Evolutionary conservation across 345 rosid species (phyloP), one percentile per base, ranked within the genome.

Genomic region (Hypericum perforatum): DNA sequence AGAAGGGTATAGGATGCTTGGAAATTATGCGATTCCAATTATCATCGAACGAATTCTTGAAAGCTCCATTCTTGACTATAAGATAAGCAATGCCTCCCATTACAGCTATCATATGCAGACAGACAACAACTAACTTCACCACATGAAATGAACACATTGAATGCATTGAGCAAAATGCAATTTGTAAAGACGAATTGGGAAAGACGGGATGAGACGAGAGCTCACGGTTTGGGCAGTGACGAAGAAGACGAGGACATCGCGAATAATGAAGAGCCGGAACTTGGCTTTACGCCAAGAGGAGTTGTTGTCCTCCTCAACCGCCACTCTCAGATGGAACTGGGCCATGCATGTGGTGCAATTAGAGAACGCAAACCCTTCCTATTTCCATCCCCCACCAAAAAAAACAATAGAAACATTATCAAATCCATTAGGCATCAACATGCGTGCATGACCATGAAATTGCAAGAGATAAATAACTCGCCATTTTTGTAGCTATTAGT

Each of bases 291-390:
- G 92, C 95, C 98, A 87, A 10, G 94, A 75, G n/a, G n/a, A n/a
- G n/a, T n/a, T n/a, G 63, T 75, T 85, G 59, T 81, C 96, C 70
- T 92, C 95, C 67, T 80, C 77, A 7, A 74, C 63, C 41, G 71
- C 79, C 59, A 85, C 82, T 16, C 71, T 84, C 45, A 92, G 82
- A 57, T 85, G 98, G 76, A 78, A 87, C 50, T 79, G 92, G 0
- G 96, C 96, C 75, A 81, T 84, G 60, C 96, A 87, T 37, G 96
- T 87, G 4, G 85, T 81, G 63, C 98, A 91, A 62, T 91, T 96
- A 12, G 95, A 91, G 71, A 91, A 91, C 41, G 95, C 95, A 78
- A 82, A 92, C 32, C 98, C 98, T 80, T 92, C 98, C 89, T 85
- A 57, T n/a, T n/a, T n/a, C n/a, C 32, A 22, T 22, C 32, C 1